Evolutionary conservation across 2,329 filamentous ascomycete species (phyloP).

Genomic region (Aspergillus sclerotialis): DNA sequence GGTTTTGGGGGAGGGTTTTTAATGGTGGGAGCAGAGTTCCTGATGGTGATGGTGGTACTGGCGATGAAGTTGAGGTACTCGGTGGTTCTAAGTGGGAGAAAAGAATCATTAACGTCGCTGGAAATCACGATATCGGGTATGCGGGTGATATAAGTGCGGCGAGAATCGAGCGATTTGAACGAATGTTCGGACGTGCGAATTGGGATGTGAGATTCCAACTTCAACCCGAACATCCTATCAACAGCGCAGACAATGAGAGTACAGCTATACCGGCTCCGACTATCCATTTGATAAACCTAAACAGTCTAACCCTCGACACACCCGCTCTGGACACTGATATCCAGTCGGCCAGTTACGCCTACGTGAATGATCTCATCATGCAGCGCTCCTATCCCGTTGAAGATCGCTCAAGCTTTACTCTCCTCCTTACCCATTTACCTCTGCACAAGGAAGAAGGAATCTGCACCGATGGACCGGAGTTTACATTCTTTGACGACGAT

Average conservation of each 20-base stretch:
- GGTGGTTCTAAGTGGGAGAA: slow-evolving; percentile 63
- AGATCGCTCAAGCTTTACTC: slow-evolving; percentile 61
- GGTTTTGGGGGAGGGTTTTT: slow-evolving; percentile 80
- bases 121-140: slow-evolving; percentile 96
- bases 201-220: slow-evolving; percentile 75
- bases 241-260: neutral
- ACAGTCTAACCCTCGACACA: slow-evolving; percentile 88
- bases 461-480: slow-evolving; percentile 78
- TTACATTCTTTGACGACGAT: slow-evolving; percentile 66
- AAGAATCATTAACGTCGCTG: slow-evolving; percentile 79
- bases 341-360: slow-evolving; percentile 70
- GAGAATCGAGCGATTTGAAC: slow-evolving; percentile 73
- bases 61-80: slow-evolving; percentile 27
- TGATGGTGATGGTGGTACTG: slow-evolving; percentile 19
- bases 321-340: slow-evolving; percentile 62
- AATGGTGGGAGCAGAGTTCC: slow-evolving; percentile 57
- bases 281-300: slow-evolving; percentile 76
- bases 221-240: slow-evolving; percentile 31
- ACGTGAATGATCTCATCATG: slow-evolving; percentile 54
- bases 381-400: slow-evolving; percentile 54
- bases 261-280: slow-evolving; percentile 42
- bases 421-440: slow-evolving; percentile 88
- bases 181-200: slow-evolving; percentile 77
- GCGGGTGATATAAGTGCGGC: slow-evolving; percentile 78
- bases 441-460: slow-evolving; percentile 75